Conservation (phyloP, 2,329 filamentous ascomycete genomes). For the Scytalidium lignicola region DNA sequence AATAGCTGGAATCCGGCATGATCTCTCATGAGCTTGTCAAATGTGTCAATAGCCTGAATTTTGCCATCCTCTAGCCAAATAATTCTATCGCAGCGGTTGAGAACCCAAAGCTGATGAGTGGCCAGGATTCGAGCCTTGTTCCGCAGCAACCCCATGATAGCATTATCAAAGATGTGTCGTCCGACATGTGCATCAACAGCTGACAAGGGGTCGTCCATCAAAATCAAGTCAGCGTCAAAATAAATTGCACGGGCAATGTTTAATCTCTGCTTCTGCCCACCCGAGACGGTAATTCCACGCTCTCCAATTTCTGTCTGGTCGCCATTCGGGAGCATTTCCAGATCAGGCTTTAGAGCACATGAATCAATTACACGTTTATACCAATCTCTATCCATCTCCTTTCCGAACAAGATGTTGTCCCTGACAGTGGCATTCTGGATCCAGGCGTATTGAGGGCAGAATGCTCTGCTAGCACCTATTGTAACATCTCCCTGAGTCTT, state of each 20-base stretch:
- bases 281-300: conserved; percentile 89
- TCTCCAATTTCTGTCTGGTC: conserved; percentile 93
- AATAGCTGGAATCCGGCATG: conserved; percentile 73
- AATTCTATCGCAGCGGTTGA: conserved; percentile 85
- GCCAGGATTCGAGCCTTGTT: conserved; percentile 88
- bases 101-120: conserved; percentile 91
- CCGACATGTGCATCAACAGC: conserved; percentile 68
- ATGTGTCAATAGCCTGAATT: conserved; percentile 83
- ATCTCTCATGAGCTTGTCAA: conserved; percentile 76
- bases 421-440: conserved; percentile 87
- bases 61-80: conserved; percentile 87
- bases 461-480: conserved; percentile 75
- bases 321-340: conserved; percentile 88
- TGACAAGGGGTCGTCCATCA: conserved; percentile 66
- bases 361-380: conserved; percentile 58
- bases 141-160: conserved; percentile 82
- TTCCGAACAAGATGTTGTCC: conserved; percentile 89
- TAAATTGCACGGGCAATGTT: conserved; percentile 85
- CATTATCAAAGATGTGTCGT: conserved; percentile 82
- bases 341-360: conserved; percentile 77
- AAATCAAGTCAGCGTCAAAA: conserved; percentile 61
- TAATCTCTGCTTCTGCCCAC: conserved; percentile 89
- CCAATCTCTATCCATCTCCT: conserved; percentile 69
- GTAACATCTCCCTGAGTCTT: conserved; percentile 69
- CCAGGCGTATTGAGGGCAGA: conserved; percentile 96